These are phyloP conservation scores for Aspergillus cristatus DNA, from an alignment of 495 filamentous ascomycete genomes.

Conservation along the genomic window DNA sequence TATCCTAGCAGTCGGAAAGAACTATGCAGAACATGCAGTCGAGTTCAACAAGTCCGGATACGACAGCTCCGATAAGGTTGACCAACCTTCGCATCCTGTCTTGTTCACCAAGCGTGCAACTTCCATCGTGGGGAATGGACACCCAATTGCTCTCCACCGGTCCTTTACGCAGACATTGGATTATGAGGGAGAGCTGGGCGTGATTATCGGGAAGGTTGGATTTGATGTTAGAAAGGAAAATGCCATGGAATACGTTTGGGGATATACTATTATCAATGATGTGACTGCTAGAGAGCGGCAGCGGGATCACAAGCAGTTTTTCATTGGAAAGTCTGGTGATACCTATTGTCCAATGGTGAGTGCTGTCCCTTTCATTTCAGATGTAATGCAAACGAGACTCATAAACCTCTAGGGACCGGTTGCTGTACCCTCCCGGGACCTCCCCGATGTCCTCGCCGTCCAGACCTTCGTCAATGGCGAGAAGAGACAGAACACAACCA, in stretches of 20 bases:
- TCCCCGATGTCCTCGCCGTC: constrained; percentile 50
- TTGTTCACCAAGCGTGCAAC: constrained; percentile 44
- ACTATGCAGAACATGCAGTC: constrained; percentile 40
- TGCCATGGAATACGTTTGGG: constrained; percentile 46
- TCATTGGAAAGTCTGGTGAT: constrained; percentile 46
- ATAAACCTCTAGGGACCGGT: constrained; percentile 30
- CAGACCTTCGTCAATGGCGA: constrained; percentile 55
- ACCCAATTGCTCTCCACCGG: too few species aligned
- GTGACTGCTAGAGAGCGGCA: constrained; percentile 48
- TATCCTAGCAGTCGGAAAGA: constrained; percentile 43
- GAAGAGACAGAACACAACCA: constrained; percentile 54
- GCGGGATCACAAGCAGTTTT: constrained; percentile 50
- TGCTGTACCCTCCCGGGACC: constrained; percentile 36
- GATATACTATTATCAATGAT: constrained; percentile 50
- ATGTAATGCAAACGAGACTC: too few species aligned
- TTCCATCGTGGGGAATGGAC: constrained; percentile 36
- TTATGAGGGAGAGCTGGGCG: constrained; percentile 50
- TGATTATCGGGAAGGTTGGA: constrained; percentile 45
- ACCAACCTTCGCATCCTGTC: constrained; percentile 35
- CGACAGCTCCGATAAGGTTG: constrained; percentile 36
- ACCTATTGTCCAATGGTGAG: constrained; percentile 46
- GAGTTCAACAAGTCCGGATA: constrained; percentile 39
- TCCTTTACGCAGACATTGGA: constrained; percentile 44
- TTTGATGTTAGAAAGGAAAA: constrained; percentile 34
- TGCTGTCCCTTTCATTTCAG: too few species aligned